These are phyloP conservation scores for Diaporthe velutina DNA, from an alignment of 2,329 filamentous ascomycete genomes.

Conservation along the genomic window DNA sequence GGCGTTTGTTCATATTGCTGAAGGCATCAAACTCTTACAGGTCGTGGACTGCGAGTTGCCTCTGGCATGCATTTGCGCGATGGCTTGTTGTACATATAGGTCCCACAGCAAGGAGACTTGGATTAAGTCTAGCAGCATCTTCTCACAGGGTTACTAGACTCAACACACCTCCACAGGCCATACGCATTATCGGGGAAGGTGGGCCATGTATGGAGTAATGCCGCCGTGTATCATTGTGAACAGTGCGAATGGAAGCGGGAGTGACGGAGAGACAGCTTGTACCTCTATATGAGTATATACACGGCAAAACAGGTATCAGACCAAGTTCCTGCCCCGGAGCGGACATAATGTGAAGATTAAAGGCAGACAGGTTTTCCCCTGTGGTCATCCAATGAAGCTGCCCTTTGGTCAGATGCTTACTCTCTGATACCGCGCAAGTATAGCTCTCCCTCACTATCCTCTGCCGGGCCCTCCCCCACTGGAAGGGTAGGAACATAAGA, in stretches of 20 bases:
- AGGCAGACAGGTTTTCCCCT: background rate
- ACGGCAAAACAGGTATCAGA: background rate
- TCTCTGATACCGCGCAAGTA: background rate
- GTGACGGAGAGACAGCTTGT: background rate
- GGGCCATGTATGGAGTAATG: background rate
- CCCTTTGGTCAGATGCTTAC: background rate
- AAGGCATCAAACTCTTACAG: background rate
- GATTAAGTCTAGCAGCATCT: background rate
- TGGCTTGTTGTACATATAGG: background rate
- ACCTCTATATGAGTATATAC: background rate
- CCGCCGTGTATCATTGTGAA: background rate
- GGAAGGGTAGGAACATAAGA: background rate
- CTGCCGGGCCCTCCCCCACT: background rate
- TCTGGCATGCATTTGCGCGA: background rate
- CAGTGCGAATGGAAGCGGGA: background rate
- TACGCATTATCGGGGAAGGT: background rate
- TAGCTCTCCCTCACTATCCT: background rate
- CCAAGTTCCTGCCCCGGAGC: background rate
- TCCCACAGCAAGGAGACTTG: background rate
- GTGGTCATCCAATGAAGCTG: background rate
- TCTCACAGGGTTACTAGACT: background rate
- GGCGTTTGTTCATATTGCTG: slow-evolving; percentile 1
- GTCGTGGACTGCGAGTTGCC: background rate
- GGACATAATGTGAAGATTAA: background rate
- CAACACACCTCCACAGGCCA: slow-evolving; percentile 10